These are phyloP conservation scores for Elymus sibiricus DNA, from an alignment of 176 grass and related monocot genomes.

Conservation along the genomic window DNA sequence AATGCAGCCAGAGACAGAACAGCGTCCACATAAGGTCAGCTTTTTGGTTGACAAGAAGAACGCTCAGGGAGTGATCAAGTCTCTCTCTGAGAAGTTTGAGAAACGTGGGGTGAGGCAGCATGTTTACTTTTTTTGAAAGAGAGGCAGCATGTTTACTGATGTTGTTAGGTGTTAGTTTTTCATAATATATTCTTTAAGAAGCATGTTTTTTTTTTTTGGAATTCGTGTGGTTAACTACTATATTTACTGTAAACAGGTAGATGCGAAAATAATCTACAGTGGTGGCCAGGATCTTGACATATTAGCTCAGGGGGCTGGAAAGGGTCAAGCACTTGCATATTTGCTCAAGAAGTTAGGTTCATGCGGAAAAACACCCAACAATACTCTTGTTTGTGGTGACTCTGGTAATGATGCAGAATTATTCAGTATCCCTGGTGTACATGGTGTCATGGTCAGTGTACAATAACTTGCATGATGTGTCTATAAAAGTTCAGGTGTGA, in stretches of 20 bases:
- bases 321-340: slow-evolving; percentile 80
- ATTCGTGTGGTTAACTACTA: background rate
- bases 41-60: slow-evolving; percentile 55
- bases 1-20: slow-evolving; percentile 56
- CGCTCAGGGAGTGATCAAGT: slow-evolving; percentile 49
- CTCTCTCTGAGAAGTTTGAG: slow-evolving; percentile 50
- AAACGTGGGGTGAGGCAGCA: slow-evolving; percentile 42
- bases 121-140: background rate
- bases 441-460: slow-evolving; percentile 69
- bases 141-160: background rate
- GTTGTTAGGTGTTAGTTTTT: background rate
- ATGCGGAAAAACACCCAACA: slow-evolving; percentile 47
- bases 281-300: slow-evolving; percentile 65
- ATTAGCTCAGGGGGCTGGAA: slow-evolving; percentile 70
- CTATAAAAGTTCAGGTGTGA: background rate
- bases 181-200: background rate
- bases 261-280: slow-evolving; percentile 81
- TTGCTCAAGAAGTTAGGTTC: slow-evolving; percentile 68
- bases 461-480: background rate
- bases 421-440: slow-evolving; percentile 63
- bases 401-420: slow-evolving; percentile 77
- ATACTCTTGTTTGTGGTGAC: slow-evolving; percentile 76
- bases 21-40: slow-evolving; percentile 61
- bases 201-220: background rate
- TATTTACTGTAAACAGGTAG: slow-evolving; percentile 42